These are phyloP conservation scores for Epichloe festucae DNA, from an alignment of 2,329 filamentous ascomycete genomes.

Conservation along the genomic window DNA sequence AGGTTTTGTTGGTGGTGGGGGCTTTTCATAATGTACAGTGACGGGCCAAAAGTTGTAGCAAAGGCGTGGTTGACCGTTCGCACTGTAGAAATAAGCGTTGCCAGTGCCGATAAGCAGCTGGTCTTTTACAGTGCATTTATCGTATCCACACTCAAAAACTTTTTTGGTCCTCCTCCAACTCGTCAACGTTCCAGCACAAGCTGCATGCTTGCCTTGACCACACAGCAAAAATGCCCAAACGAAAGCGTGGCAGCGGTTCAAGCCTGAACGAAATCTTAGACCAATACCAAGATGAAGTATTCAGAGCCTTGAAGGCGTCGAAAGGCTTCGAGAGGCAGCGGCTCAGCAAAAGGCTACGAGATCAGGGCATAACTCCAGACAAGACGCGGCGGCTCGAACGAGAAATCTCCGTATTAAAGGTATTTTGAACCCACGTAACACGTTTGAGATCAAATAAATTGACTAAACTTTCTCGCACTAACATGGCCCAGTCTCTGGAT, in stretches of 20 bases:
- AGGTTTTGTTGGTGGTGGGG: too few relatives aligned
- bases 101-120: neutral
- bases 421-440: constrained; percentile 6
- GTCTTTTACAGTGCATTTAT: neutral
- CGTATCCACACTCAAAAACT: neutral
- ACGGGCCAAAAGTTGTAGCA: too few relatives aligned
- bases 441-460: neutral
- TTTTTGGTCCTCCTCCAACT: neutral
- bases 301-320: constrained; percentile 55
- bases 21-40: too few relatives aligned
- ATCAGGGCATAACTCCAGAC: constrained; percentile 30
- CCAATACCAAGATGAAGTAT: constrained; percentile 46
- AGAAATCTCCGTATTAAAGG: constrained; percentile 45
- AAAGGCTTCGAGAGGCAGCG: constrained; percentile 73
- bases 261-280: constrained; percentile 37
- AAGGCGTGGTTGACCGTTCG: neutral
- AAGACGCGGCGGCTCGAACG: constrained; percentile 49
- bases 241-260: constrained; percentile 36
- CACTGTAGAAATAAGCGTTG: neutral
- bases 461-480: neutral
- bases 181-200: neutral
- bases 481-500: constrained; percentile 34
- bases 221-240: constrained; percentile 36
- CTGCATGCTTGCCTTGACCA: neutral
- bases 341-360: constrained; percentile 45